Conservation (phyloP, 345 rosid genomes). For the Bretschneidera sinensis region DNA sequence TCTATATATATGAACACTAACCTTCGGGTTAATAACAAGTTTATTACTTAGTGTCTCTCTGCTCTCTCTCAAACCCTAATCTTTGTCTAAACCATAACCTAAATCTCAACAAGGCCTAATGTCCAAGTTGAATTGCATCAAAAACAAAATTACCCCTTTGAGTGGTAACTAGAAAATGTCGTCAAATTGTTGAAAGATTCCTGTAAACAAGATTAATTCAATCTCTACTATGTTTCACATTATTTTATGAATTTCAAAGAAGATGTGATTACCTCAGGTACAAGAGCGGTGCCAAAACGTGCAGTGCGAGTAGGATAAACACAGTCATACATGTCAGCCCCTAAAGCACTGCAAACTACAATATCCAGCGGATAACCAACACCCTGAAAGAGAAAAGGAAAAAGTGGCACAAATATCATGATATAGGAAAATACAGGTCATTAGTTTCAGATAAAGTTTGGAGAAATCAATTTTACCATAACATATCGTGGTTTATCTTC, state of each 20-base stretch:
- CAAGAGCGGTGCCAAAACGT: constrained; percentile 75
- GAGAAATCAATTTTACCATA: constrained; percentile 39
- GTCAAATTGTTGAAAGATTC: neutral
- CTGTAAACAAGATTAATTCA: neutral
- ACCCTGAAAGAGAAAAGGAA: constrained; percentile 49
- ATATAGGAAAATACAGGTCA: neutral
- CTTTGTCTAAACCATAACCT: too few relatives aligned
- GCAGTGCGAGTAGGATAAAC: constrained; percentile 88
- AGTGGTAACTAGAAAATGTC: neutral
- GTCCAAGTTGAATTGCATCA: too few relatives aligned
- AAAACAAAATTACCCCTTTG: too few relatives aligned
- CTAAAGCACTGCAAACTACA: constrained; percentile 82
- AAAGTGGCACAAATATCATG: neutral
- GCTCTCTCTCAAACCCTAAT: too few relatives aligned
- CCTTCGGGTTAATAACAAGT: too few relatives aligned
- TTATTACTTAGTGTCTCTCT: too few relatives aligned
- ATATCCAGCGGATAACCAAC: constrained; percentile 81
- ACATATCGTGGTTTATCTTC: constrained; percentile 85
- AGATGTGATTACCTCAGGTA: constrained; percentile 62
- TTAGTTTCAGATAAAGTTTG: neutral
- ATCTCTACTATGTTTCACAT: too few relatives aligned
- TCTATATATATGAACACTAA: too few relatives aligned
- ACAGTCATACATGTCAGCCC: constrained; percentile 83
- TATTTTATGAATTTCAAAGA: too few relatives aligned
- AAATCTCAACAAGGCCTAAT: too few relatives aligned